phyloP scores from a whole-genome alignment of 1,284 basidiomycete species.

The Cystobasidium pallidum region DNA sequence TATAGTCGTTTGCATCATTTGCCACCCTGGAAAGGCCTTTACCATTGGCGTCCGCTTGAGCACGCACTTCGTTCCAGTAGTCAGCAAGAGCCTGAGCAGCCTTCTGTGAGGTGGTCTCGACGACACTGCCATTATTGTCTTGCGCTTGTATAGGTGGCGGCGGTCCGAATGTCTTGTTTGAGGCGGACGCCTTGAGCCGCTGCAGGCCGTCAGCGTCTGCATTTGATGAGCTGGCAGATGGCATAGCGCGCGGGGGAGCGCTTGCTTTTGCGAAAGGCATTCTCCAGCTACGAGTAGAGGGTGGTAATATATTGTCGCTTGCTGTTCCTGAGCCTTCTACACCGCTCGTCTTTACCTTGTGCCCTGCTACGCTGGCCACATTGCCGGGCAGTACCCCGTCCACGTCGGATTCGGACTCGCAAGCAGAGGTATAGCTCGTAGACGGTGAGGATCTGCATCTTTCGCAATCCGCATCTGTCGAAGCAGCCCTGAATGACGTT shows the following conservation, averaged over 20 bases:
- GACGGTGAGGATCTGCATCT: slow-evolving; percentile 8
- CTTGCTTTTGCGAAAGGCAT: slow-evolving; percentile 17
- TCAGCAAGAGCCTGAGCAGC: slow-evolving; percentile 48
- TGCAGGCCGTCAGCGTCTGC: not conserved
- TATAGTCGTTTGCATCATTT: slow-evolving; percentile 14
- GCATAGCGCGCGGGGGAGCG: not conserved
- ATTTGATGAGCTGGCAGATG: not conserved
- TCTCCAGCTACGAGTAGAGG: slow-evolving; percentile 7
- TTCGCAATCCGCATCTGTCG: slow-evolving; percentile 19
- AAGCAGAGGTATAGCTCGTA: slow-evolving; percentile 11
- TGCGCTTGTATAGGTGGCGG: not conserved
- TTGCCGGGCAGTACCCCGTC: not conserved
- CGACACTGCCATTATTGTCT: slow-evolving; percentile 45
- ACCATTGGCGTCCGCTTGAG: slow-evolving; percentile 31
- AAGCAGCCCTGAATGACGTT: not conserved
- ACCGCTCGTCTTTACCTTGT: not conserved
- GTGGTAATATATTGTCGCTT: not conserved
- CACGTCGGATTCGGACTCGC: not conserved
- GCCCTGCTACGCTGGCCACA: not conserved
- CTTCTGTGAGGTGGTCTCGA: slow-evolving; percentile 49
- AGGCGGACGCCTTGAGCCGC: not conserved
- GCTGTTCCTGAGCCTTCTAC: not conserved
- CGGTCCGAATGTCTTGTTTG: slow-evolving; percentile 2
- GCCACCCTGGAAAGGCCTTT: slow-evolving; percentile 8
- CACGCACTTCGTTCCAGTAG: slow-evolving; percentile 46